Percentiles rank a stretch among this genome's conserved stretches.
Evolutionary conservation across 2,329 filamentous ascomycete species (phyloP).

Genomic region (Cadophora malorum): DNA sequence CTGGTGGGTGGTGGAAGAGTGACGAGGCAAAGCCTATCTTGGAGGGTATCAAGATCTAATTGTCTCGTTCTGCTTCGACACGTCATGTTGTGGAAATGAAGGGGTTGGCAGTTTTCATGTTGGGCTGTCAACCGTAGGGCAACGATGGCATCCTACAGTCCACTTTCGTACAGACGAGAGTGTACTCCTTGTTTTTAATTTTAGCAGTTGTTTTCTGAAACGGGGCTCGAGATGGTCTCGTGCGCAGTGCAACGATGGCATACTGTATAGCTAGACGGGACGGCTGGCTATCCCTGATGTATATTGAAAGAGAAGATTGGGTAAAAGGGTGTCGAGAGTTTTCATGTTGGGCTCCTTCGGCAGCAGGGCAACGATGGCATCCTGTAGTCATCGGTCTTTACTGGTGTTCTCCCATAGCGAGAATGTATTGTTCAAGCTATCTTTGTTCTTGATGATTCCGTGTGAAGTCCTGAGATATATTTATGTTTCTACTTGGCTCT

Average conservation of each 20-base stretch:
- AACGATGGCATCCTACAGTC: slow-evolving; percentile 42
- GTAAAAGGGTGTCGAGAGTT: slow-evolving; percentile 8
- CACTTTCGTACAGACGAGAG: slow-evolving; percentile 10
- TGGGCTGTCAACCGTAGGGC: slow-evolving; percentile 40
- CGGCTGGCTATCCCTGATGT: slow-evolving; percentile 7
- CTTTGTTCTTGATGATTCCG: neutral
- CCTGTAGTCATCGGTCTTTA: slow-evolving; percentile 14
- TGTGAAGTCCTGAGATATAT: no score
- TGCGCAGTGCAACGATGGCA: slow-evolving; percentile 25
- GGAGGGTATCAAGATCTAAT: slow-evolving; percentile 45
- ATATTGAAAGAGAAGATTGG: neutral
- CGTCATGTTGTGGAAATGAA: slow-evolving; percentile 19
- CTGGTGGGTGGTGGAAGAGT: slow-evolving; percentile 84
- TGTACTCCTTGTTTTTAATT: slow-evolving; percentile 7
- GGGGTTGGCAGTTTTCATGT: slow-evolving; percentile 44
- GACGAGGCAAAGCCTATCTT: slow-evolving; percentile 53
- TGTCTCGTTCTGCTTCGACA: slow-evolving; percentile 2
- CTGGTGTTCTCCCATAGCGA: slow-evolving; percentile 12
- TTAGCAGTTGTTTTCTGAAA: neutral
- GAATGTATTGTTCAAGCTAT: slow-evolving; percentile 1
- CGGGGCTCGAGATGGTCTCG: slow-evolving; percentile 15
- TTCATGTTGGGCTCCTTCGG: slow-evolving; percentile 2
- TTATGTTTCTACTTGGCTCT: no score
- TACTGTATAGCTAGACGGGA: slow-evolving; percentile 31
- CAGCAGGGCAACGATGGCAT: slow-evolving; percentile 29